These are phyloP conservation scores for Dendrobium chrysotoxum DNA, from an alignment of 106 monocot species.

Conservation along the genomic window DNA sequence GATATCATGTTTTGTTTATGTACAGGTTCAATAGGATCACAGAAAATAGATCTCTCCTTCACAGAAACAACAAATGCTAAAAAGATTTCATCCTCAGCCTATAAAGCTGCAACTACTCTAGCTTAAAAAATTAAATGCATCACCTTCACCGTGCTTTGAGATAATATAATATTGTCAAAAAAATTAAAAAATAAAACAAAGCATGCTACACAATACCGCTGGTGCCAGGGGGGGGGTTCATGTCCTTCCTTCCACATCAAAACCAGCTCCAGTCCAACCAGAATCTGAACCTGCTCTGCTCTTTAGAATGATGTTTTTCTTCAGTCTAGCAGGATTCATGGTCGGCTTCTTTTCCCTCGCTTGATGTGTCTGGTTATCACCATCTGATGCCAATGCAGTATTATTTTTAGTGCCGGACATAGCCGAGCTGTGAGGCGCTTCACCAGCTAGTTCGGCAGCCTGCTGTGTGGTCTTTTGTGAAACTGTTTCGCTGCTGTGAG, in stretches of 20 bases:
- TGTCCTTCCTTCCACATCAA: conserved; percentile 62
- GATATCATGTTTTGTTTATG: neutral
- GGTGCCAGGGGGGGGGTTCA: neutral
- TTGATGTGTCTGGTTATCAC: conserved; percentile 17
- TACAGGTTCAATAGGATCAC: neutral
- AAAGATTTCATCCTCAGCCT: neutral
- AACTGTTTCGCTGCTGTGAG: conserved; percentile 11
- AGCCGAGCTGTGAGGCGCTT: conserved; percentile 7
- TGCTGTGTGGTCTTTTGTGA: conserved; percentile 16
- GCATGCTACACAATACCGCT: neutral
- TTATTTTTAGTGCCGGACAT: conserved; percentile 7
- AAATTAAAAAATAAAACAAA: neutral
- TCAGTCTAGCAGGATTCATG: conserved; percentile 50
- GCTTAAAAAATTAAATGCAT: no score
- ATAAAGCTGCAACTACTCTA: no score
- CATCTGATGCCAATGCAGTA: neutral
- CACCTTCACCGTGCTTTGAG: neutral
- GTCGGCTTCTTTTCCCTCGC: conserved; percentile 52
- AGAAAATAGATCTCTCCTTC: neutral
- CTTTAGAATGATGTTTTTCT: conserved; percentile 52
- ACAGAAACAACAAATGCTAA: neutral
- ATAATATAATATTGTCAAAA: neutral
- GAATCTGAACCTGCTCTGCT: conserved; percentile 55
- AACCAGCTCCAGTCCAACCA: conserved; percentile 99
- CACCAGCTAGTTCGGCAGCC: conserved; percentile 11